Evolutionary conservation across 768 basidiomycete species (phyloP), one percentile per base, ranked within the genome.

Genomic region (Pleurotus cornucopiae): DNA sequence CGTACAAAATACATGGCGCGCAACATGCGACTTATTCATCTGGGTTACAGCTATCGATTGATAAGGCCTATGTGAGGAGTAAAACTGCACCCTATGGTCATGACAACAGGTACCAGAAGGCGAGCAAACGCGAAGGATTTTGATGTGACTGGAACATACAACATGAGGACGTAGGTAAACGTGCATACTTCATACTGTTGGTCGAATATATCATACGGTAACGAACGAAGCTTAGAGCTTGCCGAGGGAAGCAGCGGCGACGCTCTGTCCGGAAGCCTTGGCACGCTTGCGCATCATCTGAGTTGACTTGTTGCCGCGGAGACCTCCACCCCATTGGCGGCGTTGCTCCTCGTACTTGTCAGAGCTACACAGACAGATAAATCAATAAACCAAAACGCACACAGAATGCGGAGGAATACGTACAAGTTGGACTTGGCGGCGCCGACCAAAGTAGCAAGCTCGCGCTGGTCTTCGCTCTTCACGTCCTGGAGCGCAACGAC

Each of bases 381-480:
- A 34, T 66, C 13, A 67, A 34, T 34, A 34, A 34, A 34, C 30
- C 3, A 9, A 34, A 11, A 7, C 30, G 11, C 30, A 34, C 11
- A 34, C 30, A 11, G 11, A 34, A 34, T 23, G 39, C 34, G 34
- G 49, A 23, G 52, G 21, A 34, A 37, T 55, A 83, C 94, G 58
- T 72, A 91, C 94, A 95, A 98, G 82, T 98, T 99, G 60, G 93
- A 91, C 81, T 98, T 98, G 63, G 93, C 85, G 58, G 96, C 94
- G 64, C 85, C 88, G 68, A 98, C 81, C 66, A 98, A 81, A 62
- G 89, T 98, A 43, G 93, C 88, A 54, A 98, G 88, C 59, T 98
- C 95, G 60, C 90, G 86, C 69, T 87, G 80, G 76, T 98, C 96
- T 76, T 98, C 96, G 70, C 86, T 89, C 76, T 84, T 86, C 67